A percentile compares a stretch with the other conserved stretches of the same genome.
Conservation (phyloP, 129 eudicot genomes). For the Logfia minima region DNA sequence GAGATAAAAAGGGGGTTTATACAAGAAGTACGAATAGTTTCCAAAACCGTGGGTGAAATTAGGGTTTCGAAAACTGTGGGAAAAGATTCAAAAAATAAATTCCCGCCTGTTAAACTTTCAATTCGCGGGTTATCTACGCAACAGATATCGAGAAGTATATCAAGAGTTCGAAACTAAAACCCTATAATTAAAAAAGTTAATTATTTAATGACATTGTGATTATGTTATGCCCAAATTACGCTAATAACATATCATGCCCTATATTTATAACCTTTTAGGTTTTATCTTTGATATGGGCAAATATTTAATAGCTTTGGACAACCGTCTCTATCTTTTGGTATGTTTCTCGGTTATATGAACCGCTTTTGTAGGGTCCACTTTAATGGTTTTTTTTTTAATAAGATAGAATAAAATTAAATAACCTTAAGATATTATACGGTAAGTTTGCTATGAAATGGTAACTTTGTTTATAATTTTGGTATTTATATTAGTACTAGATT, state of each 20-base stretch:
- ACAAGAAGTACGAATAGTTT: background rate
- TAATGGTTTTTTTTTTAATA: too few relatives aligned
- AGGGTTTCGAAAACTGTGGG: constrained; percentile 28
- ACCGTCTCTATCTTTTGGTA: too few relatives aligned
- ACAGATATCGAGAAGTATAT: background rate
- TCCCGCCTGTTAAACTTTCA: constrained; percentile 22
- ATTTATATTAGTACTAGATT: too few relatives aligned
- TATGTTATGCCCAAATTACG: background rate
- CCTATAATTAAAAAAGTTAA: background rate
- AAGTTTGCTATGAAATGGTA: too few relatives aligned
- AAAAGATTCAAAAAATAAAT: background rate
- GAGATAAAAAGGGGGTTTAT: background rate
- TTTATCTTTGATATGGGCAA: too few relatives aligned
- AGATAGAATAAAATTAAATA: too few relatives aligned
- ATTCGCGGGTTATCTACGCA: constrained; percentile 5
- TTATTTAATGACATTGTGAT: background rate
- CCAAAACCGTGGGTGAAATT: constrained; percentile 24
- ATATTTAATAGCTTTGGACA: too few relatives aligned
- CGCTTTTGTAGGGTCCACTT: too few relatives aligned
- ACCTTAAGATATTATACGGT: too few relatives aligned
- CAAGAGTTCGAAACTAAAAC: background rate
- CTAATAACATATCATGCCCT: background rate
- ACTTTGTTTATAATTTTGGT: too few relatives aligned
- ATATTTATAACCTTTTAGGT: too few relatives aligned
- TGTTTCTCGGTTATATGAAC: too few relatives aligned